Conservation (phyloP, 768 basidiomycete genomes). For the Amanita pseudoporphyria region DNA sequence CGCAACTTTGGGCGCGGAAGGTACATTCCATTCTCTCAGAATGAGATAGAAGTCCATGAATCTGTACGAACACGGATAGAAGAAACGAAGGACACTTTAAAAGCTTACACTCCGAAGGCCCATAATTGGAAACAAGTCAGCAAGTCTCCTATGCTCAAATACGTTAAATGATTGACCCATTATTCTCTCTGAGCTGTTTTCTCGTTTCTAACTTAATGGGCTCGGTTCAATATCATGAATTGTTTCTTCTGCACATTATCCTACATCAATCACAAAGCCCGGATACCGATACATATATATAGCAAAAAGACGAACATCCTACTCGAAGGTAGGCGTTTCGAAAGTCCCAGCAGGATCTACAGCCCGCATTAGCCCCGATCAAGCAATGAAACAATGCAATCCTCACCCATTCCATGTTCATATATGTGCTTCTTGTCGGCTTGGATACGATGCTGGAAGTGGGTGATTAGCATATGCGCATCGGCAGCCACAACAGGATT, state of each 20-base stretch:
- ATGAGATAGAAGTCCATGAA: constrained; percentile 2
- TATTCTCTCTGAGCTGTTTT: too few relatives aligned
- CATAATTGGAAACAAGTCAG: neutral
- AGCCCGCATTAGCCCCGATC: neutral
- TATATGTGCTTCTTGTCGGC: neutral
- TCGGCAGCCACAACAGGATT: constrained; percentile 47
- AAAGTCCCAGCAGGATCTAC: constrained; percentile 1
- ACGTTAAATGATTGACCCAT: constrained; percentile 2
- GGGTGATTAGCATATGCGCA: constrained; percentile 33
- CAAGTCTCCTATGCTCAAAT: neutral
- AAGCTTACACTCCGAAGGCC: neutral
- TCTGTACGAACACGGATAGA: constrained; percentile 1
- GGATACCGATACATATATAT: neutral
- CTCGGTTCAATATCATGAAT: neutral
- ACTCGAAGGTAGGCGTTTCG: neutral
- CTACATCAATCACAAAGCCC: neutral
- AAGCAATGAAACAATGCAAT: neutral
- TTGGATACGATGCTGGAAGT: neutral
- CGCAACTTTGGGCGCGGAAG: constrained; percentile 3
- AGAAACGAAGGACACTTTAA: neutral
- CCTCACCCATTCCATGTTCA: neutral
- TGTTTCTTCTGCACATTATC: neutral
- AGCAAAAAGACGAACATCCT: neutral
- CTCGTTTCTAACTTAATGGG: neutral
- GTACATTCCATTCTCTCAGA: constrained; percentile 1